These are phyloP conservation scores for Ricinus communis DNA, from an alignment of 345 rosid genomes.

Conservation along the genomic window DNA sequence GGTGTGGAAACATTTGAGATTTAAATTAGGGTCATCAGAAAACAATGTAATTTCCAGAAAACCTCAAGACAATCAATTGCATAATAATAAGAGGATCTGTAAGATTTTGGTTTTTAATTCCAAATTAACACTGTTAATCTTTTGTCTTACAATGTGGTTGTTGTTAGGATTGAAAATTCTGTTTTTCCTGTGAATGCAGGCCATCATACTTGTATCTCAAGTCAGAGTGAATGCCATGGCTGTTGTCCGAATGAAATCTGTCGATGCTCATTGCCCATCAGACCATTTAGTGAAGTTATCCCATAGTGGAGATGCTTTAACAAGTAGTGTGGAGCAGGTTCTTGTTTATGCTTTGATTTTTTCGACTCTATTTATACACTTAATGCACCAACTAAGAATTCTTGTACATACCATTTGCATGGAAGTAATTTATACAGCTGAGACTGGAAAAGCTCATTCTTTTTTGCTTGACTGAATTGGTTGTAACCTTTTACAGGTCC, in stretches of 20 bases:
- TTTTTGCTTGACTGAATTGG: slow-evolving; percentile 12
- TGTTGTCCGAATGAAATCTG: slow-evolving; percentile 63
- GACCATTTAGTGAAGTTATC: slow-evolving; percentile 37
- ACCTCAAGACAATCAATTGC: not conserved
- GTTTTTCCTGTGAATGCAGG: slow-evolving; percentile 45
- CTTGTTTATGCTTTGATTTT: slow-evolving; percentile 7
- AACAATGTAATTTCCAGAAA: not conserved
- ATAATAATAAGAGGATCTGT: not conserved
- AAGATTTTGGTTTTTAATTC: not conserved
- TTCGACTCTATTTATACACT: not conserved
- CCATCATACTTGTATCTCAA: slow-evolving; percentile 63
- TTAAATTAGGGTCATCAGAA: not conserved
- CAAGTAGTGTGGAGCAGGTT: slow-evolving; percentile 76
- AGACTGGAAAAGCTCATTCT: not conserved
- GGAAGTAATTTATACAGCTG: not conserved
- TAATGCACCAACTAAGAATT: not conserved
- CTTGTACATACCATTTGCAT: not conserved
- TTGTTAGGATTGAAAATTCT: not conserved
- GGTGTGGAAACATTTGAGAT: not conserved
- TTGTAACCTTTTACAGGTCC: slow-evolving; percentile 43
- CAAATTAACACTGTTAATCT: not conserved
- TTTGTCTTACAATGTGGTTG: not conserved
- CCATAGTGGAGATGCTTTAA: slow-evolving; percentile 34
- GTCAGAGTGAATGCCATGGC: slow-evolving; percentile 82
- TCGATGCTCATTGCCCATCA: slow-evolving; percentile 30